These are phyloP conservation scores for Paraphoma chrysanthemicola DNA, from an alignment of 2,329 filamentous ascomycete genomes.

Conservation along the genomic window DNA sequence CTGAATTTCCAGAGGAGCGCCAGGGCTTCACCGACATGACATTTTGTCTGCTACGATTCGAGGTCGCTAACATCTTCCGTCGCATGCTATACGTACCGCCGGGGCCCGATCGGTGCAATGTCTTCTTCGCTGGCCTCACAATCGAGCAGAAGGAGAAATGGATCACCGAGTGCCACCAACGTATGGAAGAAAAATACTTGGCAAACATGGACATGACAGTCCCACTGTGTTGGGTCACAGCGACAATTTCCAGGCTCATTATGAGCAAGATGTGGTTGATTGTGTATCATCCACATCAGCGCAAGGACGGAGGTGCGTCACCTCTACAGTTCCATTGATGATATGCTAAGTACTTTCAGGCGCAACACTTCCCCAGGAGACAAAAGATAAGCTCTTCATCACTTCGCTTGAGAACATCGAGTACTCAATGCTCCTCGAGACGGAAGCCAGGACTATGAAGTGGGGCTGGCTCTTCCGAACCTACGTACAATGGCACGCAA, in stretches of 20 bases:
- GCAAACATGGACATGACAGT: constrained; percentile 61
- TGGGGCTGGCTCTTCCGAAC: constrained; percentile 72
- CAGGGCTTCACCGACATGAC: constrained; percentile 66
- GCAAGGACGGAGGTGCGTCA: constrained; percentile 57
- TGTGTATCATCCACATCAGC: constrained; percentile 75
- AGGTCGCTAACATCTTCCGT: constrained; percentile 57
- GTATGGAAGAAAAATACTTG: constrained; percentile 58
- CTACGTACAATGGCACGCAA: constrained; percentile 70
- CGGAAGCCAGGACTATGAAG: constrained; percentile 65
- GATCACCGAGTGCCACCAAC: constrained; percentile 56
- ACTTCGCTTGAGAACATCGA: constrained; percentile 79
- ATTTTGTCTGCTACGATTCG: constrained; percentile 61
- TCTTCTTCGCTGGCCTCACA: constrained; percentile 53
- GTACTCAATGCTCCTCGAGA: constrained; percentile 70
- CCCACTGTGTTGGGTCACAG: constrained; percentile 72
- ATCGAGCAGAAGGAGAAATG: constrained; percentile 57
- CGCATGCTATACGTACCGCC: constrained; percentile 55
- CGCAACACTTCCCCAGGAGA: constrained; percentile 65
- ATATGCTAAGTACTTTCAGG: constrained; percentile 22
- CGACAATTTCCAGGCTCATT: constrained; percentile 72
- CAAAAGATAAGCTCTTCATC: constrained; percentile 72
- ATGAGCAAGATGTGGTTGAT: constrained; percentile 81
- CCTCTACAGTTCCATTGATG: not conserved
- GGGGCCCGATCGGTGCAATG: constrained; percentile 49
- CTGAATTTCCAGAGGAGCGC: constrained; percentile 55